Base-by-base conservation (phyloP, 371 early-diverging fungal genomes). In the Rhizomucor miehei region DNA sequence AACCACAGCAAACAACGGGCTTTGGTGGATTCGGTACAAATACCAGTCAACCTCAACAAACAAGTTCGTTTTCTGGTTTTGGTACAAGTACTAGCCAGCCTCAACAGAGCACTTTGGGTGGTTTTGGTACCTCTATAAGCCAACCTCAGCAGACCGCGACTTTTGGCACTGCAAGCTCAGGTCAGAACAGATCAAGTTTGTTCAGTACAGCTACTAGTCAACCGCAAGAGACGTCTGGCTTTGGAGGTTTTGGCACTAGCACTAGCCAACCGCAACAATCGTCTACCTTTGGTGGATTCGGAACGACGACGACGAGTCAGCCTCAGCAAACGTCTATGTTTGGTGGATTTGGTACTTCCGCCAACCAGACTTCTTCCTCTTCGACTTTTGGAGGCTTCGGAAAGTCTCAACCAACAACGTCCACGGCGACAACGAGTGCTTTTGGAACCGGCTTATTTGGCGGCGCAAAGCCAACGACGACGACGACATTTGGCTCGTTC, bases 21-120 rank as follows among this genome's bases (percentile, higher is more conserved):
- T 48, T 46, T 37, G 55, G 55, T 43, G 37, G 44, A 17, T 34
- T 40, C 35, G 45, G 25, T 23, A 6, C 52, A 29, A 23, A 12
- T 12, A 41, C 41, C 52, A 17, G 25, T 46, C 48, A 48, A 48
- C n/a, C 23, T 29, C 48, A 48, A 36, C 46, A 21, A 6, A 13
- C 17, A 19, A 19, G 21, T 17, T 10, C 46, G 2, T n/a, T 19
- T 41, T 16, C 41, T 41, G 41, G 41, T 41, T 29, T 29, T 8
- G 29, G 29, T 8, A 29, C 29, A 5, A 29, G 29, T 29, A 29
- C 29, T 5, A 29, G 29, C 8, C 29, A 29, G 8, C 29, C 29
- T 29, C 29, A 29, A 8, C 29, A 29, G 29, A 45, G 45, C 19
- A 20, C 23, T 4, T 1, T 20, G 0, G 45, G 45, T 8, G 45